These are phyloP conservation scores for Toxicodendron radicans DNA, from an alignment of 345 rosid species.

Conservation along the genomic window DNA sequence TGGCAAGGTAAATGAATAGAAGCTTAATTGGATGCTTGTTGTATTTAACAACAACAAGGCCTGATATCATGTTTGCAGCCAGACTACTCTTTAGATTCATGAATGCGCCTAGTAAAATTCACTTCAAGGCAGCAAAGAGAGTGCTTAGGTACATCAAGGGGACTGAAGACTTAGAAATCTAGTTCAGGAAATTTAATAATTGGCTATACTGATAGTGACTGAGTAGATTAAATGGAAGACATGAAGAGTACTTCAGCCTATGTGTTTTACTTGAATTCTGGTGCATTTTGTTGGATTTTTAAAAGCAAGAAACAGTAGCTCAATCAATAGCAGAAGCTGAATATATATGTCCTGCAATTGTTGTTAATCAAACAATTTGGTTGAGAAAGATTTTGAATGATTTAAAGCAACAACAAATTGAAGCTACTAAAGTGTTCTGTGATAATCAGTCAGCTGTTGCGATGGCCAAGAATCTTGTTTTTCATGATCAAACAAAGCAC, in stretches of 20 bases:
- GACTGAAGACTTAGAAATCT: too few species aligned
- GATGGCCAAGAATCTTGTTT: too few species aligned
- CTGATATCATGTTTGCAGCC: neutral
- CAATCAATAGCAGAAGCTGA: slow-evolving; percentile 6
- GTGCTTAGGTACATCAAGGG: too few species aligned
- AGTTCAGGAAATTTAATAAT: too few species aligned
- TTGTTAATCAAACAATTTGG: neutral
- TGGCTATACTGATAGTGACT: slow-evolving; percentile 12
- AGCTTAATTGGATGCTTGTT: slow-evolving; percentile 10
- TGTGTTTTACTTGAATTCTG: neutral
- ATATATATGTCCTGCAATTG: neutral
- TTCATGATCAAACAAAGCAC: too few species aligned
- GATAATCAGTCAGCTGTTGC: too few species aligned
- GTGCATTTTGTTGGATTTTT: slow-evolving; percentile 1
- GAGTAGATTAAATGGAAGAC: slow-evolving; percentile 5
- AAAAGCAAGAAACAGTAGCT: slow-evolving; percentile 15
- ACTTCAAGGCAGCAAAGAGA: too few species aligned
- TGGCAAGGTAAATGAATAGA: neutral
- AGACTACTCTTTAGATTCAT: slow-evolving; percentile 14
- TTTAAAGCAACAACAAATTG: too few species aligned
- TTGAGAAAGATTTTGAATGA: too few species aligned
- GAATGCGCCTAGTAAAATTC: neutral
- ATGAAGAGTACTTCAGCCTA: slow-evolving; percentile 16
- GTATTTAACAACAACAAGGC: slow-evolving; percentile 15
- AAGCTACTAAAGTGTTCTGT: too few species aligned